phyloP scores from a whole-genome alignment of 140 eudicot genomes.

The Flaveria floridana region DNA sequence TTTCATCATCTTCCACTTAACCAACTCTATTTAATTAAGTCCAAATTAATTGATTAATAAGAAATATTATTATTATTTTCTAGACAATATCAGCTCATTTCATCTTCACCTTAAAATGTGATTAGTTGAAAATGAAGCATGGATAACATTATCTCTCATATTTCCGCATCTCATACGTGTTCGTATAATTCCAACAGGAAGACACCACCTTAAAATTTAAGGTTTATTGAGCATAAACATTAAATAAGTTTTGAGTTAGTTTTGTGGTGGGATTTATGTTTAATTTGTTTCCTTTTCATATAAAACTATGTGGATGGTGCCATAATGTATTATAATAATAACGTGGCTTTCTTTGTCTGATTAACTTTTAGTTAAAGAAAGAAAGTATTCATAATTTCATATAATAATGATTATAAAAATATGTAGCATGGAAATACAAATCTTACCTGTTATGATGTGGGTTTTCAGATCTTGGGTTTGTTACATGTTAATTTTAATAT shows the following conservation, averaged over 20 bases:
- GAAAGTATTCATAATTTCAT: slow-evolving; percentile 2
- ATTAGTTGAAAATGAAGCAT: slow-evolving; percentile 22
- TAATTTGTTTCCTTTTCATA: background rate
- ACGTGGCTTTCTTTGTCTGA: slow-evolving; percentile 26
- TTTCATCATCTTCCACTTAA: slow-evolving; percentile 11
- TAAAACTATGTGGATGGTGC: background rate
- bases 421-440: slow-evolving; percentile 4
- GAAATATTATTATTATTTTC: background rate
- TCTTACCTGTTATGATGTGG: slow-evolving; percentile 8
- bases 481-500: background rate
- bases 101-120: slow-evolving; percentile 22
- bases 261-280: slow-evolving; percentile 5
- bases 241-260: background rate
- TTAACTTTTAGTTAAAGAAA: slow-evolving; percentile 12
- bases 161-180: slow-evolving; percentile 15
- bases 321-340: background rate
- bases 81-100: background rate
- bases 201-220: background rate
- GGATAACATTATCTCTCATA: slow-evolving; percentile 20
- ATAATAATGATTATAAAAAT: slow-evolving; percentile 5
- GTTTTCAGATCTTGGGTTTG: background rate
- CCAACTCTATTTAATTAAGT: background rate
- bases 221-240: slow-evolving; percentile 16
- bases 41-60: background rate
- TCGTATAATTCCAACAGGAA: slow-evolving; percentile 4